Evolutionary conservation across 352 stramenopile species (phyloP), one percentile per base, ranked within the genome.

Genomic region (Peronospora tabacina): DNA sequence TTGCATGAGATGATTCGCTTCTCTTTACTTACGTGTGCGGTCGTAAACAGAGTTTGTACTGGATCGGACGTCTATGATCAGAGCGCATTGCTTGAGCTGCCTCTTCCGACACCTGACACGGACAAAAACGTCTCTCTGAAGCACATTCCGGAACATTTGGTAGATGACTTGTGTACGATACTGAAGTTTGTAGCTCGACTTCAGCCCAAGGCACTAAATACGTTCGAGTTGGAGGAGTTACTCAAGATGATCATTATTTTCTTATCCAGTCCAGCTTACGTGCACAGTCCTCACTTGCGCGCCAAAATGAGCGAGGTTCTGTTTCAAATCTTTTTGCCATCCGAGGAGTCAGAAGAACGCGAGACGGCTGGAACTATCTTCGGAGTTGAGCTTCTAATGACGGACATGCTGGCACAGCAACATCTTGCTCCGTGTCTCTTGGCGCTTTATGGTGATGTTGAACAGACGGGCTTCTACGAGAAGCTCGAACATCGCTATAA

Each of bases 381-480:
- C 29, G 75, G 69, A 13, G 63, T 86, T 7, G 57, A 85, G 30
- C 55, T 95, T 5, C 58, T 96, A 3, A 79, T 65, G 28, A 78
- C 69, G 12, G 64, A 93, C 29, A 19, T 46, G 15, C 41, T 93
- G 12, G 85, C 88, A 3, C 82, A 95, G 58, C 66, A 76, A 22
- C 72, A 94, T 55, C 66, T 99, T 22, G 95, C 95, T 10, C 96
- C 96, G 9, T 97, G 94, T 22, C 68, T 99, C 2, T 64, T 99
- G 30, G 82, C 91, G n/a, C 66, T 99, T 11, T 99, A 99, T 57
- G 96, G 96, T 36, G 95, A 99, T 56, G 96, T 98, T 0, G 95
- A 99, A 58, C 90, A 98, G 40, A 98, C 95, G 4, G 96, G 95
- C 0, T 98, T 97, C 49, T 99, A 99, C 57, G 95, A 99, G 51